Evolutionary conservation across 441 rosid species (phyloP).

Genomic region (Erodium trifolium): DNA sequence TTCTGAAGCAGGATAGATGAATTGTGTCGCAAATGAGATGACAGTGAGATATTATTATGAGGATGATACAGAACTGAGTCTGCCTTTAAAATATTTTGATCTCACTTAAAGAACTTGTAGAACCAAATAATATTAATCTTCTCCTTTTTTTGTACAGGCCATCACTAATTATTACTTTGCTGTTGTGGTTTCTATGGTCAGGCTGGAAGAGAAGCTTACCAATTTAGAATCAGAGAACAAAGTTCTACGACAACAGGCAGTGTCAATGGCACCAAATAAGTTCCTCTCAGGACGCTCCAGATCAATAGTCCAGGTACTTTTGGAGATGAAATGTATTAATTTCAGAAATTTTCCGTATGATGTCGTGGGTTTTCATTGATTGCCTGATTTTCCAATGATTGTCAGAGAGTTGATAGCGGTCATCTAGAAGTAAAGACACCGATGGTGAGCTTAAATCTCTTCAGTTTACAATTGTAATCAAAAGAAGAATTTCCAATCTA

Average conservation of each 20-base stretch:
- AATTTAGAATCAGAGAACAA: constrained; percentile 91
- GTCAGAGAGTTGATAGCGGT: constrained; percentile 81
- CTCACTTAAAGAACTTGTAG: neutral
- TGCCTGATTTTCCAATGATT: constrained; percentile 21
- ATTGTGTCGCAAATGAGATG: constrained; percentile 9
- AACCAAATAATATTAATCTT: neutral
- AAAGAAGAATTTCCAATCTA: neutral
- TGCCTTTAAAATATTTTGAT: constrained; percentile 1
- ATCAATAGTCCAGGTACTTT: constrained; percentile 77
- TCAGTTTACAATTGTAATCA: neutral
- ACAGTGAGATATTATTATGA: constrained; percentile 5
- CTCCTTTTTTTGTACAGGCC: constrained; percentile 8
- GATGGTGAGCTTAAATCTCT: constrained; percentile 36
- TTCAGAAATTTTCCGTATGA: constrained; percentile 4
- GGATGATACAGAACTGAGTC: constrained; percentile 3
- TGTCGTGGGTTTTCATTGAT: constrained; percentile 13
- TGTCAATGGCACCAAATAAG: constrained; percentile 93
- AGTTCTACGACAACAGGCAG: constrained; percentile 93
- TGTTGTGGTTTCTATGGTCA: constrained; percentile 26
- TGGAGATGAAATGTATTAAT: constrained; percentile 4
- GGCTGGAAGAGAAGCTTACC: constrained; percentile 83
- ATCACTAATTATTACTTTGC: constrained; percentile 3
- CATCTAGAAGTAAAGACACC: constrained; percentile 52
- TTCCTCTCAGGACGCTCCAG: constrained; percentile 92
- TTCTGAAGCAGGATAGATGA: neutral